Base-by-base conservation (phyloP, 441 rosid species). In the Breynia disticha region DNA sequence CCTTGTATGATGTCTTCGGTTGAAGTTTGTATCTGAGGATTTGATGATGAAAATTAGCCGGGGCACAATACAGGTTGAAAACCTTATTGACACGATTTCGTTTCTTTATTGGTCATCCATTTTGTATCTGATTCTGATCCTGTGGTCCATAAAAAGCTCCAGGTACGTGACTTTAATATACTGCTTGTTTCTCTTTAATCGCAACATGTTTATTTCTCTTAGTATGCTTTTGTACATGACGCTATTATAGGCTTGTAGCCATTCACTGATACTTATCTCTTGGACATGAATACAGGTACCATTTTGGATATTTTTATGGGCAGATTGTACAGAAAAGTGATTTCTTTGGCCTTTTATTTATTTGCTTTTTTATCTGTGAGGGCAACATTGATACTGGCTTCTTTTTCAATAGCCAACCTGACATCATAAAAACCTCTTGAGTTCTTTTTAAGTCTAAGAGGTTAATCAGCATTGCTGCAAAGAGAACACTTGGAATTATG, bases 371-470 rank as follows among this genome's bases (percentile, higher is more conserved):
- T 9, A 46, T 63, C 58, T n/a, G 38, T 38, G 52, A 65, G 67
- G 65, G 61, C 44, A 28, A 45, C 41, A 48, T 61, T 19, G 52
- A 22, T 65, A n/a, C 59, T 60, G 70, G 75, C 73, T 63, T 57
- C 54, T 48, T 64, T 69, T 70, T 56, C 37, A 48, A 64, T 54
- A 61, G 77, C 75, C 77, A 59, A 67, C 65, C 52, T 54, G 32
- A 19, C 55, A 54, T 58, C 41, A 68, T 66, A 54, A 64, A 50
- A 63, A 47, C 57, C 48, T 41, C 46, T 5, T 52, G n/a, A 15
- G 20, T 41, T 49, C n/a, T 51, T 55, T 60, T 49, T 24, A 28
- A 48, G 52, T 46, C 43, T 13, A 9, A 16, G 48, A 39, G 41
- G 58, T 43, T 28, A 9, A 28, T 28, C 35, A 28, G 8, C 35